These are phyloP conservation scores for Syncephalastrum monosporum DNA, from an alignment of 371 early-diverging fungal species.

Conservation along the genomic window DNA sequence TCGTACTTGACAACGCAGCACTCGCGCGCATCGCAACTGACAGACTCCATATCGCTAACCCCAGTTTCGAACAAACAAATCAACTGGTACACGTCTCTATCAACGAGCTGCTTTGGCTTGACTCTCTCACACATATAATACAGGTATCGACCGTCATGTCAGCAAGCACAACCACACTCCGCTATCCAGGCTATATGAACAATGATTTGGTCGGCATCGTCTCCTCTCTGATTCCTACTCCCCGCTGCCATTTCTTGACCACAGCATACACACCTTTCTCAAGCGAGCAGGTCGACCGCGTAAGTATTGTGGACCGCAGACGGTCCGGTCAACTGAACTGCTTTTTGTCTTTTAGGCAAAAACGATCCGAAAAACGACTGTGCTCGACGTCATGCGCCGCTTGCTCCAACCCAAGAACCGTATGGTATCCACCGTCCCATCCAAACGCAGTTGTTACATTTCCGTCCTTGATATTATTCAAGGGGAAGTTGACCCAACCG, in stretches of 20 bases:
- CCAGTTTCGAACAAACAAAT: constrained; percentile 97
- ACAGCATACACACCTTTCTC: constrained; percentile 99
- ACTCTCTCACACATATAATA: background rate
- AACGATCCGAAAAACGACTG: constrained; percentile 93
- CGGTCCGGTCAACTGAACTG: background rate
- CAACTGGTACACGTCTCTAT: constrained; percentile 67
- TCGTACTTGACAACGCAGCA: constrained; percentile 96
- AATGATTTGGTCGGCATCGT: constrained; percentile 96
- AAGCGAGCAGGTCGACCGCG: constrained; percentile 91
- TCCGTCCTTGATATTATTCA: constrained; percentile 97
- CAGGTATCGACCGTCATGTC: constrained; percentile 97
- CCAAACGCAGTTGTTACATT: constrained; percentile 93
- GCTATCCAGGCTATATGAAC: constrained; percentile 99
- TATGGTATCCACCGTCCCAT: constrained; percentile 91
- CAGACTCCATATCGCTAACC: constrained; percentile 88
- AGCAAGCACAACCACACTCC: constrained; percentile 95
- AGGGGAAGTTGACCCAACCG: constrained; percentile 97
- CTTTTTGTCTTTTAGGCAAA: constrained; percentile 55
- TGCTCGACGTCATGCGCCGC: constrained; percentile 97
- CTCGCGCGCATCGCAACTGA: constrained; percentile 94
- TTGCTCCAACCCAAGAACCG: constrained; percentile 94
- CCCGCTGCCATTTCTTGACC: constrained; percentile 95
- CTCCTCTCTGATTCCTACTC: constrained; percentile 94
- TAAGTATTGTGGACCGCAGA: constrained; percentile 19
- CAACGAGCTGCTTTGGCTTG: too few relatives aligned